Base-by-base conservation (phyloP, 805 yeast species). In the Cyberlindnera maclurae region DNA sequence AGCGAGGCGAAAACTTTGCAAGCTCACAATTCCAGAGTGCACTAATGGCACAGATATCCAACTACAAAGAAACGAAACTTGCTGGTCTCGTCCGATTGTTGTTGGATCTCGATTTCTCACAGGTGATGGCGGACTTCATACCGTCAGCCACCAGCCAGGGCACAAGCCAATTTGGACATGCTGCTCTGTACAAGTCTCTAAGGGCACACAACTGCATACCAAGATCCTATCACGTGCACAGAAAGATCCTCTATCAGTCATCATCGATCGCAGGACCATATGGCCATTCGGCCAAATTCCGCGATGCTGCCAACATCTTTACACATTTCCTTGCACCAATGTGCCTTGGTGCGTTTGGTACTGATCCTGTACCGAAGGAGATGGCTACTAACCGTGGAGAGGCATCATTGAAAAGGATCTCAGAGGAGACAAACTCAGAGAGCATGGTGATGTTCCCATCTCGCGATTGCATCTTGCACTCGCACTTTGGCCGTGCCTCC, bases 71-170 rank as follows among this genome's bases (percentile, higher is more conserved):
- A 26, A 34, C 37, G 13, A 13, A 29, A 26, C 18, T 43, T 13
- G 24, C 26, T 9, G 2, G 28, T 3, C 26, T 46, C 4, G 13
- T 35, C 12, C 27, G 34, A 10, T 12, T 26, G 7, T 6, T 43
- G 5, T 12, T 18, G 2, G 34, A 40, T 2, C 68, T 60, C 45
- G 71, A 76, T 50, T 80, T 79, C 46, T 52, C 52, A 31, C 45
- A 63, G 0, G 60, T 80, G 0, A 63, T 64, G 18, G 81, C 72
- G 4, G 73, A 76, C 16, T 69, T 79, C 34, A 51, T 80, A 8
- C 75, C 72, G 3, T 77, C 85, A 1, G 38, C 37, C 5, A 60
- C 71, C 0, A 82, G 86, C 0, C 73, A 77, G 2, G 45, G 45
- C 0, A 58, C 62, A 37, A 11, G 35, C 6, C 40, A 36, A 3